A percentile compares a stretch with the other conserved stretches of the same genome.
Evolutionary conservation across 1,139 yeast species (phyloP).

Genomic region (Nakaseomyces sp.): DNA sequence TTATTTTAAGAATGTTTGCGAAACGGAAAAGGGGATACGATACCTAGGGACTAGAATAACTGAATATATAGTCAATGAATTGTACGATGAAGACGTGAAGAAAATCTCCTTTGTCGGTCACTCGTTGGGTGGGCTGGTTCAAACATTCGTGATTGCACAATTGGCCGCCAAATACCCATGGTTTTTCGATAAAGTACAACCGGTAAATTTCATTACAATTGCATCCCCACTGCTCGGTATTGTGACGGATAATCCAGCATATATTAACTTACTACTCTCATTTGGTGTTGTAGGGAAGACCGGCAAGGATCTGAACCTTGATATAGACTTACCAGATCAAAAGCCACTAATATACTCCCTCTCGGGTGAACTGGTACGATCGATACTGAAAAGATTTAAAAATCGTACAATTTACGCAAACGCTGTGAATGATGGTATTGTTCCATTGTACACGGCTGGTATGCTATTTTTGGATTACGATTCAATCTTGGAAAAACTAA

Average conservation of each 20-base stretch:
- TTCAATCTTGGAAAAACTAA: conserved; percentile 32
- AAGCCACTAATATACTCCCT: conserved; percentile 63
- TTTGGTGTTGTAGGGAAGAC: conserved; percentile 90
- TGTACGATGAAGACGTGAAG: conserved; percentile 39
- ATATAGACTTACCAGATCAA: conserved; percentile 23
- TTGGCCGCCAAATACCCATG: conserved; percentile 62
- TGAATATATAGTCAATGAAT: conserved; percentile 57
- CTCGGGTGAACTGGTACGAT: conserved; percentile 77
- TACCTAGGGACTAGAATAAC: conserved; percentile 80
- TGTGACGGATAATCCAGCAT: conserved; percentile 75
- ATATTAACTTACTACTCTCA: conserved; percentile 72
- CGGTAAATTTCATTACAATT: conserved; percentile 73
- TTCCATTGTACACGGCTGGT: conserved; percentile 82
- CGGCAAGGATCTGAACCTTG: conserved; percentile 84
- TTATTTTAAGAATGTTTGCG: conserved; percentile 72
- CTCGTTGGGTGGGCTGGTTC: conserved; percentile 86
- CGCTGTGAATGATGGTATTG: conserved; percentile 69
- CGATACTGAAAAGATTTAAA: conserved; percentile 50
- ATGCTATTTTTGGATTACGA: conserved; percentile 65
- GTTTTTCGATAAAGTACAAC: conserved; percentile 56
- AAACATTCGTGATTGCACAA: conserved; percentile 85
- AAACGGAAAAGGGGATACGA: conserved; percentile 84
- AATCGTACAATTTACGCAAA: conserved; percentile 43
- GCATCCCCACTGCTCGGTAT: conserved; percentile 90
- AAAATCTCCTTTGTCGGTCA: conserved; percentile 85